Evolutionary conservation across 2,329 filamentous ascomycete species (phyloP), one percentile per base, ranked within the genome.

Genomic region (Nemania abortiva): DNA sequence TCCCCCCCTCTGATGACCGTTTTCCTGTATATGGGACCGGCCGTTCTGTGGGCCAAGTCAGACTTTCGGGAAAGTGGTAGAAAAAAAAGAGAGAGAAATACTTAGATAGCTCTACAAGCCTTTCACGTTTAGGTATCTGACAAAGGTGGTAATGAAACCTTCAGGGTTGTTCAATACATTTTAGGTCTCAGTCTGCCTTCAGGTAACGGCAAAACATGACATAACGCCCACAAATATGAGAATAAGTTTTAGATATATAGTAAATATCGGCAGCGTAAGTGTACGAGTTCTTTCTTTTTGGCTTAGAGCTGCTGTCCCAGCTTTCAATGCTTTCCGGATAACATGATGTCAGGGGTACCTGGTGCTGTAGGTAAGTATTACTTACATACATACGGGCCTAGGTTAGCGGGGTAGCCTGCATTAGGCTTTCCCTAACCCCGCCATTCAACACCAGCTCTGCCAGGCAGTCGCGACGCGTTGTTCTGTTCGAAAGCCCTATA

Each of bases 401-500:
- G 39, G 39, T 24, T 65, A 55, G 63, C 63, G 63, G 62, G 63
- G 63, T 59, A 65, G 24, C 47, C 55, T 54, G 49, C 47, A 39
- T 53, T 52, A 53, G 45, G 13, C 24, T 5, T 4, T 18, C 49
- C 37, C 10, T n/a, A 27, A 66, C 66, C 63, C 66, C 66, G 52
- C 66, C 47, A 66, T 66, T 29, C 15, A 31, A 27, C 52, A 50
- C 18, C 37, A 31, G 47, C 49, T 39, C 18, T 29, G 29, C 53
- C 49, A 68, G 66, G 66, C 66, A 68, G 50, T 68, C 56, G 39
- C 61, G 55, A 68, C 66, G 66, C 66, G 66, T 68, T 56, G 61
- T 13, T 47, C 37, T 20, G 6, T 50, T 37, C 15, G 9, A 18
- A 52, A 22, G 18, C 45, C 34, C 11, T 9, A 37, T 37, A 37